Evolutionary conservation across 768 basidiomycete species (phyloP).

Genomic region (Paxillus involutus): DNA sequence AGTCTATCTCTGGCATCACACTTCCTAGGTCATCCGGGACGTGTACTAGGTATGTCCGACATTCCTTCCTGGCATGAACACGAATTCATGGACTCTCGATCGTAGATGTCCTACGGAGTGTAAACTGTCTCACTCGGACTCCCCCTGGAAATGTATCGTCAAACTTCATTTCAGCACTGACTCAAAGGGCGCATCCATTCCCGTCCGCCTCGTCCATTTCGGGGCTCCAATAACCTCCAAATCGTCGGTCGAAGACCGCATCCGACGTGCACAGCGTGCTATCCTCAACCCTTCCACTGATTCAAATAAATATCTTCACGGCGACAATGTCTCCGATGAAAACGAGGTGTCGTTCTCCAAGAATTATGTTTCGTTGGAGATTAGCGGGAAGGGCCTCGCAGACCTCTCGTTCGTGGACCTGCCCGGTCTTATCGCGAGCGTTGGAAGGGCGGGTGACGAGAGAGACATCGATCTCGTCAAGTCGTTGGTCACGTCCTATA

Average conservation of each 20-base stretch:
- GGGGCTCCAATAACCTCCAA: slow-evolving; percentile 49
- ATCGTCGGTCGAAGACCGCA: slow-evolving; percentile 55
- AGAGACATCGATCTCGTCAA: slow-evolving; percentile 61
- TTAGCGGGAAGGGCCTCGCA: slow-evolving; percentile 54
- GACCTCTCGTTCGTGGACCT: slow-evolving; percentile 62
- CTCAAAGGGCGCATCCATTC: slow-evolving; percentile 33
- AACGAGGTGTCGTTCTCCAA: slow-evolving; percentile 40
- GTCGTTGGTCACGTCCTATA: slow-evolving; percentile 51
- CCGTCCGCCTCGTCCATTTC: slow-evolving; percentile 38
- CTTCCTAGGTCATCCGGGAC: slow-evolving; percentile 71
- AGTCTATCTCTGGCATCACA: slow-evolving; percentile 68
- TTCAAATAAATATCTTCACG: neutral
- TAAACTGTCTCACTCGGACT: slow-evolving; percentile 37
- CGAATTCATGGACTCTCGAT: neutral
- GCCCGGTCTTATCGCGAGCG: slow-evolving; percentile 57
- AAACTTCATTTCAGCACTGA: slow-evolving; percentile 43
- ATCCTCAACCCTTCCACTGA: slow-evolving; percentile 52
- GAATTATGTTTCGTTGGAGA: slow-evolving; percentile 52
- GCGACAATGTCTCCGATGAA: neutral
- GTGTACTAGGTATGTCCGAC: slow-evolving; percentile 56
- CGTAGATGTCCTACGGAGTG: slow-evolving; percentile 54
- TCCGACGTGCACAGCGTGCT: slow-evolving; percentile 58
- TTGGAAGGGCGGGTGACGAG: slow-evolving; percentile 42
- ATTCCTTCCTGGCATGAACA: neutral
- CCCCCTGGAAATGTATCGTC: slow-evolving; percentile 47